Evolutionary conservation across 768 basidiomycete species (phyloP).

Genomic region (Butyriboletus loyo): DNA sequence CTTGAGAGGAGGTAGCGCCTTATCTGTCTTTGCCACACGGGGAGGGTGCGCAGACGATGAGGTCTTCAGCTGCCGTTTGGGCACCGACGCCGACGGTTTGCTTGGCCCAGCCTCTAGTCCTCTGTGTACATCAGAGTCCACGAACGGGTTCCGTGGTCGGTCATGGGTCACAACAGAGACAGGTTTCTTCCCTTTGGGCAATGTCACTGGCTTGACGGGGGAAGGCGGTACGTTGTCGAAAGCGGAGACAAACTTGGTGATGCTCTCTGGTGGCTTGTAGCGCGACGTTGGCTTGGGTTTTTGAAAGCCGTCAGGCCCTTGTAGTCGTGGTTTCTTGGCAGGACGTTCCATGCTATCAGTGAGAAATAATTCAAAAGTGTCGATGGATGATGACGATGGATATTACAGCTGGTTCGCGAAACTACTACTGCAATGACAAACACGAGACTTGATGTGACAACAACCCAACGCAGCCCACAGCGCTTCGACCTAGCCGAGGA

Average conservation of each 20-base stretch:
- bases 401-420: too few species aligned
- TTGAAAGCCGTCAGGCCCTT: constrained; percentile 30
- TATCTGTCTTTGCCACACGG: constrained; percentile 1
- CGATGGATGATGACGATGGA: not conserved
- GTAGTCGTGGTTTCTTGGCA: constrained; percentile 14
- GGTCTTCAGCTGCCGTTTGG: constrained; percentile 5
- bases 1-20: constrained; percentile 7
- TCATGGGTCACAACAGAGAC: constrained; percentile 8
- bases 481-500: too few species aligned
- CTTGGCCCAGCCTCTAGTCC: constrained; percentile 10
- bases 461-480: too few species aligned
- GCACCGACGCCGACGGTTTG: constrained; percentile 4
- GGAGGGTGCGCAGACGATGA: constrained; percentile 4
- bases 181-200: constrained; percentile 2
- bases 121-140: constrained; percentile 4
- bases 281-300: constrained; percentile 19
- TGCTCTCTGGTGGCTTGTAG: constrained; percentile 24
- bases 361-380: not conserved
- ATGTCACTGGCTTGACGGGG: not conserved
- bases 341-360: constrained; percentile 11
- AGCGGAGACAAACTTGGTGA: constrained; percentile 30
- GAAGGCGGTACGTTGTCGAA: constrained; percentile 15
- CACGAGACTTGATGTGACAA: too few species aligned
- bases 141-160: constrained; percentile 21
- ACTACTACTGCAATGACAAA: too few species aligned